Conservation (phyloP, 106 monocot genomes). For the Dendrobium chrysotoxum region DNA sequence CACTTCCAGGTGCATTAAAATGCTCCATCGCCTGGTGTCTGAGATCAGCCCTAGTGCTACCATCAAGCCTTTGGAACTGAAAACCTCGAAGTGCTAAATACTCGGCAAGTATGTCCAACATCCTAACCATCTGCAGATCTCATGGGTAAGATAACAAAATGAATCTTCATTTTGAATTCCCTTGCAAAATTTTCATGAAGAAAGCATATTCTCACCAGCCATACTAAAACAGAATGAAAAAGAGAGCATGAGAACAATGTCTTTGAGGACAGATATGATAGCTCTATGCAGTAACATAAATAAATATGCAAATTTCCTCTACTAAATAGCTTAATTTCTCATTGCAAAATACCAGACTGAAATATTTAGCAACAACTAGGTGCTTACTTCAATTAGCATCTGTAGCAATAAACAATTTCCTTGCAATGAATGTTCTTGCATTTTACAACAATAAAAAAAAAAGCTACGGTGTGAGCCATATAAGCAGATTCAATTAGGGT, state of each 20-base stretch:
- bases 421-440: neutral
- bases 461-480: neutral
- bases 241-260: neutral
- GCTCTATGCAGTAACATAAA: neutral
- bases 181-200: conserved; percentile 4
- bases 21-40: conserved; percentile 99
- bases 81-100: conserved; percentile 92
- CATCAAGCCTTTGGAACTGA: conserved; percentile 98
- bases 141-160: conserved; percentile 6
- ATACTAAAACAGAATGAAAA: neutral
- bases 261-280: neutral
- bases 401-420: neutral
- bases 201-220: neutral
- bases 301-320: neutral
- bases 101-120: conserved; percentile 97
- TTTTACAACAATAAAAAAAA: neutral
- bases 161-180: neutral
- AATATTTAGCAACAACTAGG: neutral
- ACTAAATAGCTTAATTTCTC: neutral
- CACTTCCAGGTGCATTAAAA: conserved; percentile 97
- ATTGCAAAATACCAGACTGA: neutral
- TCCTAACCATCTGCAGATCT: conserved; percentile 85
- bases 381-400: neutral
- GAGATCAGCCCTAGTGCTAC: conserved; percentile 94
- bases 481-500: neutral